Evolutionary conservation across 805 yeast species (phyloP), one percentile per base, ranked within the genome.

Genomic region (Lipomyces kockii): DNA sequence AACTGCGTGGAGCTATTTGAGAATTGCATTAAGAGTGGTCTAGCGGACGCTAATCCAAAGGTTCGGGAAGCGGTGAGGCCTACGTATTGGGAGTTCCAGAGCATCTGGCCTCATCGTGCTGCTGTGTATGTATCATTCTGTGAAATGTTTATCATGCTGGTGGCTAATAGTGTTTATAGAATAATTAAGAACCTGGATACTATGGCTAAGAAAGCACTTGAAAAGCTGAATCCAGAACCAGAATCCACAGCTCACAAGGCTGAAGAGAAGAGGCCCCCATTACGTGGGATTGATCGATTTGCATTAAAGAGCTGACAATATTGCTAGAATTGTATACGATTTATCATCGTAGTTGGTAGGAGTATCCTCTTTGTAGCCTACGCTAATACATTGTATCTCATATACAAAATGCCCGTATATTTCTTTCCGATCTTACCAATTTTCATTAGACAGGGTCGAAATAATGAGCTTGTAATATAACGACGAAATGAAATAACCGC

Each of bases 41-140:
- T 95, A 0, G 76, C 85, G 0, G 98, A 93, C 76, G 91, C 97
- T 0, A 89, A 89, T 66, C 91, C 93, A 0, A 80, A 85, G 0
- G 97, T 91, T 0, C 83, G 98, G 71, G 96, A 87, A 73, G 80
- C 86, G 0, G 90, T 89, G 80, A 84, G 97, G 75, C 80, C 82
- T 2, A 82, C 92, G 0, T 94, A 84, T 74, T 93, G 97, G 97
- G 80, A 84, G 14, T 83, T 86, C 64, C 83, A 83, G 71, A 81
- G 80, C 25, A 74, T 83, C 6, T 89, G 86, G 78, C 89, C 91
- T 0, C 74, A 77, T 0, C 78, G 80, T 14, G 89, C 87, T 0
- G 85, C 83, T 17, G 71, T 69, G 17, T 60, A 58, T 20, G 68
- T 65, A 43, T 56, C 9, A 5, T 3, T 17, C 17, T n/a, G 22